Evolutionary conservation across 108 stramenopile species (phyloP), one percentile per base, ranked within the genome.

Genomic region (Conticribra weissflogii): DNA sequence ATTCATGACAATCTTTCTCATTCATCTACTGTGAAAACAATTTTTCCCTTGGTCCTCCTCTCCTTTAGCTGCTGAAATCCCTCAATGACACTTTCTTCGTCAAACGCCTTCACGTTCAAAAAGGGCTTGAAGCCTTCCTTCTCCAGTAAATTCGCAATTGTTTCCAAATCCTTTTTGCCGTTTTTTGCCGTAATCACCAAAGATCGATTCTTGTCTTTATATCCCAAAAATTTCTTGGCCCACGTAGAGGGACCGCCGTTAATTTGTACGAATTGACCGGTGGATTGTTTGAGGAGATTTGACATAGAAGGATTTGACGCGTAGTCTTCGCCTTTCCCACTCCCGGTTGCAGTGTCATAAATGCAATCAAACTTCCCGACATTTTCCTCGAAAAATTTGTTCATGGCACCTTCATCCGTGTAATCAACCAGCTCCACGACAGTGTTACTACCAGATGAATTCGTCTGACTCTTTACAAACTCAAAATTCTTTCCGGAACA

Each of bases 241-340:
- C 63, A 41, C 23, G 32, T 41, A 27, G 66, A 45, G 14, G 70
- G 9, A 3, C 45, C 34, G 1, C 76, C 76, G 23, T 72, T 72
- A 19, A 78, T 66, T 50, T 78, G 76, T 14, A 72, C 71, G 30
- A 72, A 78, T 33, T 72, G 18, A 24, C 76, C 76, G 19, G 70
- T 72, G 22, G 34, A 28, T 49, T 72, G 18, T 33, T 66, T 73
- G 32, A 78, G 33, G 36, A 78, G 25, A 29, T 30, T 49, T n/a
- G 59, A 27, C 30, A 76, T 41, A 3, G 62, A 44, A 14, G 66
- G 45, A n/a, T n/a, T n/a, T 9, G 66, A 30, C 17, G 54, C 74
- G 47, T 83, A 83, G 52, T 79, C 68, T 55, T 83, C 78, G 7
- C 81, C 81, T 12, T 72, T 60, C 16, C 76, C 81, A 60, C 78